These are phyloP conservation scores for Aureobasidium musti DNA, from an alignment of 2,329 filamentous ascomycete genomes.

Conservation along the genomic window DNA sequence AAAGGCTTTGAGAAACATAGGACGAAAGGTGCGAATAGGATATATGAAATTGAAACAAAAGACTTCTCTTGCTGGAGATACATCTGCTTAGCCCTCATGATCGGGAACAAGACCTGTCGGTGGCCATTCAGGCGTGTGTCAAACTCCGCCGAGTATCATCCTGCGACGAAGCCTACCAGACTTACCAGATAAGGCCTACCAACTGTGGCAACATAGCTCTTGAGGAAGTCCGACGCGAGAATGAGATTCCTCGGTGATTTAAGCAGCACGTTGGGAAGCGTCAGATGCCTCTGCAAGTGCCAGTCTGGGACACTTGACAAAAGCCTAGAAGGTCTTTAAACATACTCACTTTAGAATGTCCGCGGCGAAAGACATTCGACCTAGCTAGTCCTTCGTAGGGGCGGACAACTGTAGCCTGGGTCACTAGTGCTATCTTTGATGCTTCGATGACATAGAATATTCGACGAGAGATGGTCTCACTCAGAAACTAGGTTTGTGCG, in stretches of 20 bases:
- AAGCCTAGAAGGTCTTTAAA: neutral
- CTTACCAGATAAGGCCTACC: neutral
- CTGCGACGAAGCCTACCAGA: constrained; percentile 9
- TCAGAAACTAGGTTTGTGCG: constrained; percentile 1
- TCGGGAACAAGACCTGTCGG: neutral
- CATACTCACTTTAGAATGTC: neutral
- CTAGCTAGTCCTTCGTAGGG: too few species aligned
- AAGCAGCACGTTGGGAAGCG: neutral
- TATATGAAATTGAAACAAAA: neutral
- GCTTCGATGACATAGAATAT: neutral
- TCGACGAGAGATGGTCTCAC: neutral
- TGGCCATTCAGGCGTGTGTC: constrained; percentile 6
- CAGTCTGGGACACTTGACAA: neutral
- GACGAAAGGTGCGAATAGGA: neutral
- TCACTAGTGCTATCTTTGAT: neutral
- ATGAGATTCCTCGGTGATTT: neutral
- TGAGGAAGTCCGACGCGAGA: neutral
- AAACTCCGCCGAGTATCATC: constrained; percentile 9
- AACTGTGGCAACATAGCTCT: constrained; percentile 4
- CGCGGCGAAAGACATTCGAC: neutral
- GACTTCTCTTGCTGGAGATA: neutral
- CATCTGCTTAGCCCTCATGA: neutral
- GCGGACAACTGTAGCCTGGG: neutral
- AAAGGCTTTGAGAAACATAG: neutral
- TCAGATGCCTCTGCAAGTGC: neutral